Evolutionary conservation across 176 grass and related monocot species (phyloP).

Genomic region (Cocos nucifera): DNA sequence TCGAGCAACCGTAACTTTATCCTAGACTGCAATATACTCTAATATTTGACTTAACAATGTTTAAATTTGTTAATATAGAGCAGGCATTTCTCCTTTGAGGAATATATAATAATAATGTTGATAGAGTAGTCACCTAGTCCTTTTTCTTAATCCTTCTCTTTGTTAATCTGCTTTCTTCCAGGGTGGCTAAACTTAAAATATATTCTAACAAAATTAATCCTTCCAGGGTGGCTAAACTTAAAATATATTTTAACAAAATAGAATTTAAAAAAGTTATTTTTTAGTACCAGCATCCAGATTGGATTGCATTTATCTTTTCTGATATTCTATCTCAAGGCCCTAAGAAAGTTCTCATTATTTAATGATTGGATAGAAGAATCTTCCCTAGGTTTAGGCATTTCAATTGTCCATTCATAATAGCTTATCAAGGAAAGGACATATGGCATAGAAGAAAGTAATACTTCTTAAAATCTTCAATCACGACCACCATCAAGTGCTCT

Average conservation of each 20-base stretch:
- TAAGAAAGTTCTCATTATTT: not conserved
- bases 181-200: not conserved
- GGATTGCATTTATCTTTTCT: not conserved
- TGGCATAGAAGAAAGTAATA: not conserved
- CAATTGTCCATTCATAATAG: not conserved
- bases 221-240: not conserved
- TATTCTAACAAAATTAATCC: too few relatives aligned
- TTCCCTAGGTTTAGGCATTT: not conserved
- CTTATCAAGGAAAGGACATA: not conserved
- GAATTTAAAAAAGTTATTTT: too few relatives aligned
- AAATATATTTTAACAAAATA: not conserved
- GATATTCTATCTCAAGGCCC: not conserved
- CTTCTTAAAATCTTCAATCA: too few relatives aligned
- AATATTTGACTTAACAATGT: not conserved
- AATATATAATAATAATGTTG: not conserved
- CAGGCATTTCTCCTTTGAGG: conserved; percentile 1
- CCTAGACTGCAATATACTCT: not conserved
- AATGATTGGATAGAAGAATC: conserved; percentile 1
- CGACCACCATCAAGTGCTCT: not conserved
- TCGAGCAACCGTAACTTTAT: not conserved
- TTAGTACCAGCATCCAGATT: not conserved
- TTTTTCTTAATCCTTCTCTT: not conserved
- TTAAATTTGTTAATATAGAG: not conserved
- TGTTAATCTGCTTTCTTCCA: not conserved
- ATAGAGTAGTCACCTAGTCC: not conserved